A percentile compares a stretch with the other conserved stretches of the same genome.
Conservation (phyloP, 108 stramenopile genomes). For the Skeletonema costatum region DNA sequence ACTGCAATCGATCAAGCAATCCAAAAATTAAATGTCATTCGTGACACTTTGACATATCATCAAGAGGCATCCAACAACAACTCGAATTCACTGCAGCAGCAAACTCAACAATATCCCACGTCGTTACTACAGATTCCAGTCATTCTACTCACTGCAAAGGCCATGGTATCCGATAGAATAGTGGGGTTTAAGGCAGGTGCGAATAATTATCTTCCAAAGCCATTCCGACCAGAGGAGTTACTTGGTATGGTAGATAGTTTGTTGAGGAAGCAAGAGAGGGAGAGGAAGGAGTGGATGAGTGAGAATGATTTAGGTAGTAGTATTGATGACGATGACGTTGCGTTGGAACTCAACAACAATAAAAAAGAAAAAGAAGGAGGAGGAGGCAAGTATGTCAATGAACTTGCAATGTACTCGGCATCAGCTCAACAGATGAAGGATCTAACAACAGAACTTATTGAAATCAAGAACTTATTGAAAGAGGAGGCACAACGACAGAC, state of each 20-base stretch:
- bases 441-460: background rate
- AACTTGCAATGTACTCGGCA: background rate
- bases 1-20: constrained; percentile 29
- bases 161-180: constrained; percentile 81
- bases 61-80: background rate
- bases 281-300: background rate
- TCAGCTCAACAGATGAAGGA: background rate
- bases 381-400: background rate
- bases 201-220: constrained; percentile 85
- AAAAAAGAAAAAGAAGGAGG: background rate
- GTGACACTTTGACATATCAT: background rate
- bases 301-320: background rate
- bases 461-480: constrained; percentile 10
- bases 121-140: constrained; percentile 56
- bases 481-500: background rate
- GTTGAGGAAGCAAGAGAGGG: constrained; percentile 42
- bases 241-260: constrained; percentile 81
- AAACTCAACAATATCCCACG: constrained; percentile 2
- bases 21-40: constrained; percentile 17
- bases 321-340: background rate
- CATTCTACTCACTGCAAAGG: constrained; percentile 84
- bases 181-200: constrained; percentile 81
- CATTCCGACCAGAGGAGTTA: constrained; percentile 88
- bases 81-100: background rate
- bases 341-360: background rate